Percentiles rank a stretch among this genome's conserved stretches.
phyloP scores from a whole-genome alignment of 1,284 basidiomycete species.

The Neotropicomus parvogracilis region DNA sequence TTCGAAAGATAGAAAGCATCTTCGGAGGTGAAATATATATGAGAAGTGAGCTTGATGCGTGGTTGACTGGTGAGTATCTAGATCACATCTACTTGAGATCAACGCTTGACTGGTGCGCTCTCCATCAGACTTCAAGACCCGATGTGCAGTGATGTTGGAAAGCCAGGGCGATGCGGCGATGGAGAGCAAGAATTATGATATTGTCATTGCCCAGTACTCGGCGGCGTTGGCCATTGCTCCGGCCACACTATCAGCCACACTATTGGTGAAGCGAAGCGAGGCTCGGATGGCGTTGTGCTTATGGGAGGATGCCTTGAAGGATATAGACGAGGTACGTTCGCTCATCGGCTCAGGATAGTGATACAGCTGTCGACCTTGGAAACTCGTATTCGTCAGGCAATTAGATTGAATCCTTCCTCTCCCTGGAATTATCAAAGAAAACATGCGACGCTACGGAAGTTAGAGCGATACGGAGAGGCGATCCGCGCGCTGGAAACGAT shows the following conservation, averaged over 20 bases:
- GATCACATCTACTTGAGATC: neutral
- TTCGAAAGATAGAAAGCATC: constrained; percentile 7
- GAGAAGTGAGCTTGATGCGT: constrained; percentile 7
- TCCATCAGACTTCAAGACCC: constrained; percentile 15
- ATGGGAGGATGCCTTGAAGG: constrained; percentile 19
- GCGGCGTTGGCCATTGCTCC: constrained; percentile 9
- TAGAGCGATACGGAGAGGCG: constrained; percentile 18
- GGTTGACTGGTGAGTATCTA: constrained; percentile 15
- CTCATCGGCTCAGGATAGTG: too few species aligned
- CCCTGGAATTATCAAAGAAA: constrained; percentile 20
- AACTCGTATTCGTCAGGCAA: constrained; percentile 11
- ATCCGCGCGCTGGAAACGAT: constrained; percentile 8
- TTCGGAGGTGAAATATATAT: constrained; percentile 12
- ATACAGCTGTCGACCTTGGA: neutral
- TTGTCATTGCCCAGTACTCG: constrained; percentile 17
- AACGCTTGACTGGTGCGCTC: neutral
- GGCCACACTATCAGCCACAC: neutral
- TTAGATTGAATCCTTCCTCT: constrained; percentile 13
- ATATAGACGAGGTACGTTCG: constrained; percentile 21
- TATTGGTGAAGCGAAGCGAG: constrained; percentile 21
- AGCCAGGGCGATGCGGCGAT: constrained; percentile 15
- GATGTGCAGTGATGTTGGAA: constrained; percentile 5
- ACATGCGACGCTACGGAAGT: constrained; percentile 15
- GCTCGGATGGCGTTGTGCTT: constrained; percentile 4
- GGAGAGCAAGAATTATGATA: neutral